Conservation (phyloP, 768 basidiomycete species). For the Russula griseocarnosa region DNA sequence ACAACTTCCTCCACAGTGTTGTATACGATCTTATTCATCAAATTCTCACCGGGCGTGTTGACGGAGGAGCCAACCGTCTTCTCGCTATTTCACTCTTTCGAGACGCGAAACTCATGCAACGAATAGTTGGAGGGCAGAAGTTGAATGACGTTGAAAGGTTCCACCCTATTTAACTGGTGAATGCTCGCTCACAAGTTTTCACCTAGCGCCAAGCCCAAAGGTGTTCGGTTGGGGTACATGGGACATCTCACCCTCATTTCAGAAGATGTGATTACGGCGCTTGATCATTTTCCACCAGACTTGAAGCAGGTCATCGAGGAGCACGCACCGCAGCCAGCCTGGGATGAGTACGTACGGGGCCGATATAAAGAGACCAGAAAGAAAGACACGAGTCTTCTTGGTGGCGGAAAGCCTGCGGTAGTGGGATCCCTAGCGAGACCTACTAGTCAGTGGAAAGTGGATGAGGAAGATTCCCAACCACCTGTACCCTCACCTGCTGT, state of each 20-base stretch:
- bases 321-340: slow-evolving; percentile 72
- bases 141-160: slow-evolving; percentile 75
- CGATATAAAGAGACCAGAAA: slow-evolving; percentile 83
- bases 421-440: slow-evolving; percentile 28
- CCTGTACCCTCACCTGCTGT: slow-evolving; percentile 18
- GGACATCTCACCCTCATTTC: slow-evolving; percentile 93
- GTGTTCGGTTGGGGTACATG: slow-evolving; percentile 89
- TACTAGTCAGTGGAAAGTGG: slow-evolving; percentile 58
- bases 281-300: slow-evolving; percentile 83
- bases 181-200: slow-evolving; percentile 7
- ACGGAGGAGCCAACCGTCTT: slow-evolving; percentile 79
- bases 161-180: slow-evolving; percentile 24
- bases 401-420: slow-evolving; percentile 77
- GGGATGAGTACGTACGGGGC: slow-evolving; percentile 88
- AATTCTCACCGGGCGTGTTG: slow-evolving; percentile 83
- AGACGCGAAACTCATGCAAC: slow-evolving; percentile 78
- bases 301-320: slow-evolving; percentile 59
- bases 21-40: slow-evolving; percentile 97
- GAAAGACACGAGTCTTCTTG: slow-evolving; percentile 73
- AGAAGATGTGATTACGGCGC: slow-evolving; percentile 87
- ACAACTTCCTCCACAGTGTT: slow-evolving; percentile 95
- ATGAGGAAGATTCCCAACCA: slow-evolving; percentile 43
- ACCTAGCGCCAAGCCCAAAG: slow-evolving; percentile 67
- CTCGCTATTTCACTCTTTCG: slow-evolving; percentile 79
- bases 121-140: slow-evolving; percentile 83